Conservation (phyloP, 805 yeast species). For the Yarrowia osloensis region DNA sequence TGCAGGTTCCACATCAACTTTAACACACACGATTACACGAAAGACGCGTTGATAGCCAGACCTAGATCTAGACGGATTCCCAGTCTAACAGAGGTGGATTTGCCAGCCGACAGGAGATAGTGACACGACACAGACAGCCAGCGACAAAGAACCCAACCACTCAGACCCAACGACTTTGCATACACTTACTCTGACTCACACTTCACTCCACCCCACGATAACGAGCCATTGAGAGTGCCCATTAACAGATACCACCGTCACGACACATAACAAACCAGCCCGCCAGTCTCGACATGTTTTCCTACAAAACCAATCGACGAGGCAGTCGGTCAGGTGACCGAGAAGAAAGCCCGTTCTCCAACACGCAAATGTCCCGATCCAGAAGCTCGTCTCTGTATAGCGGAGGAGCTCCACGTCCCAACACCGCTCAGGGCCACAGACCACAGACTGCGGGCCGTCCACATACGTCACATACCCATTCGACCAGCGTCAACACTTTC, state of each 20-base stretch:
- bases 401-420: background rate
- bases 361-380: background rate
- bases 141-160: background rate
- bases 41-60: conserved; percentile 7
- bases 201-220: too few species aligned
- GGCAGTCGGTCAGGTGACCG: conserved; percentile 1
- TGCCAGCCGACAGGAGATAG: background rate
- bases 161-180: too few species aligned
- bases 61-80: background rate
- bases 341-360: conserved; percentile 8
- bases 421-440: background rate
- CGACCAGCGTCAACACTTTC: conserved; percentile 5
- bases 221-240: too few species aligned
- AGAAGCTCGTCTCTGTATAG: conserved; percentile 26
- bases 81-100: too few species aligned
- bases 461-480: conserved; percentile 1
- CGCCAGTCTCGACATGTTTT: background rate
- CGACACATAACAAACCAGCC: background rate
- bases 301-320: background rate
- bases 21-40: conserved; percentile 10
- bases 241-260: background rate
- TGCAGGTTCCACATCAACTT: conserved; percentile 11
- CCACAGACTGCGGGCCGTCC: conserved; percentile 24
- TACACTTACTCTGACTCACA: too few species aligned
- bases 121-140: background rate